Percentiles rank a stretch among this genome's conserved stretches.
Evolutionary conservation across 306 rosid species (phyloP).

Genomic region (Purshia tridentata): DNA sequence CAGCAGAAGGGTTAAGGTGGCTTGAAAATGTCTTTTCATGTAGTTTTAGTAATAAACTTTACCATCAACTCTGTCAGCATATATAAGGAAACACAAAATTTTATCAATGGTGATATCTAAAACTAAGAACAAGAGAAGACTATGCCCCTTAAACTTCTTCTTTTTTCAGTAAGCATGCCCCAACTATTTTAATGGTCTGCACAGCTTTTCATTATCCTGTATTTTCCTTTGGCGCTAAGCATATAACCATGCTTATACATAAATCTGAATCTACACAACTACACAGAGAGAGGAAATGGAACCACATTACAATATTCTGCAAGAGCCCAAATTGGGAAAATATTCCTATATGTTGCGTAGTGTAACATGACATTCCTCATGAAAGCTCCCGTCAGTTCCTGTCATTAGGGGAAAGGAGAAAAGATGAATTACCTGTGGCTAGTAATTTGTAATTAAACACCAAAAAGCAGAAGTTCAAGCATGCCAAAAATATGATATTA

Average conservation of each 20-base stretch:
- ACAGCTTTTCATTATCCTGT: too few species aligned
- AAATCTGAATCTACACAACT: not conserved
- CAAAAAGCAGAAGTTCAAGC: conserved; percentile 1
- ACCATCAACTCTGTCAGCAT: too few species aligned
- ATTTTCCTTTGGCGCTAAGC: too few species aligned
- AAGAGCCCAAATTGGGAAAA: conserved; percentile 65
- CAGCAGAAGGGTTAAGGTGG: not conserved
- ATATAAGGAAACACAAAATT: too few species aligned
- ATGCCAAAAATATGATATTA: conserved; percentile 2
- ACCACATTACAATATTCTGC: conserved; percentile 53
- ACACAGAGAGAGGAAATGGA: conserved; percentile 27
- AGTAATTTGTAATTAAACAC: not conserved
- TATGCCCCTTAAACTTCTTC: too few species aligned
- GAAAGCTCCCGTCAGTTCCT: conserved; percentile 41
- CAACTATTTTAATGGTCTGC: too few species aligned
- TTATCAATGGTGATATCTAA: too few species aligned
- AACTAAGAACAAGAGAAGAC: too few species aligned
- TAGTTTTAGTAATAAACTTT: too few species aligned
- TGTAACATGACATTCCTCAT: conserved; percentile 51
- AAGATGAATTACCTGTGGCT: not conserved
- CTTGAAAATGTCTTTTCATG: not conserved
- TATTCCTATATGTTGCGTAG: conserved; percentile 59
- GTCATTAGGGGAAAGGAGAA: conserved; percentile 16
- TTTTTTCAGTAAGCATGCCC: too few species aligned
- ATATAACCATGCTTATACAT: too few species aligned